phyloP scores from a whole-genome alignment of 2,329 filamentous ascomycete genomes.

The Huntiella savannae region DNA sequence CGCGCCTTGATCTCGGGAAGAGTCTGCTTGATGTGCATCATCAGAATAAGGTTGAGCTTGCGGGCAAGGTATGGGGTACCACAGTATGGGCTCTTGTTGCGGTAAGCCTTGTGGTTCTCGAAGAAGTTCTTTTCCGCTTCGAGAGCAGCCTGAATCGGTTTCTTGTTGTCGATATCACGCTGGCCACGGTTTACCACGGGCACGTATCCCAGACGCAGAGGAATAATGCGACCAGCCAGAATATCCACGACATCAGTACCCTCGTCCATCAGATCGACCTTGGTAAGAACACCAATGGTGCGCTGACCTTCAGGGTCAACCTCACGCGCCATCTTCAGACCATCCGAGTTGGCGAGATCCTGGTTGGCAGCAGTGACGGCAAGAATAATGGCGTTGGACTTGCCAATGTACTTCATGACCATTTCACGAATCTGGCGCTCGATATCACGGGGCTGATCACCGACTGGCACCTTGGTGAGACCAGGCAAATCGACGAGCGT shows the following conservation, averaged over 20 bases:
- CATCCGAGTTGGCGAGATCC: conserved; percentile 96
- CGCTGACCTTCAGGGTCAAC: conserved; percentile 94
- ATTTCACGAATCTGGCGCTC: conserved; percentile 94
- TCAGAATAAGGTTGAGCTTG: conserved; percentile 94
- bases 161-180: conserved; percentile 96
- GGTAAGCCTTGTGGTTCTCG: conserved; percentile 94
- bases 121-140: conserved; percentile 95
- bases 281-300: conserved; percentile 95
- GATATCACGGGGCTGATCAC: conserved; percentile 90
- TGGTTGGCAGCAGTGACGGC: conserved; percentile 94
- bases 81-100: conserved; percentile 97
- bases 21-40: conserved; percentile 99
- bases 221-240: conserved; percentile 90
- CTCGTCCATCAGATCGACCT: conserved; percentile 97
- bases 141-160: conserved; percentile 73
- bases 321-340: conserved; percentile 85
- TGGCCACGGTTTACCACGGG: conserved; percentile 96
- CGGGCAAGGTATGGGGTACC: conserved; percentile 91
- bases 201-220: conserved; percentile 81
- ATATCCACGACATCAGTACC: conserved; percentile 98
- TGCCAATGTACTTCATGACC: conserved; percentile 96
- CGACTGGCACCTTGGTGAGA: conserved; percentile 88
- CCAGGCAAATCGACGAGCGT: conserved; percentile 93
- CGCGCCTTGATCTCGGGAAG: conserved; percentile 95
- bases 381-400: conserved; percentile 93